phyloP scores from a whole-genome alignment of 306 rosid species.

The Sicyos edulis region DNA sequence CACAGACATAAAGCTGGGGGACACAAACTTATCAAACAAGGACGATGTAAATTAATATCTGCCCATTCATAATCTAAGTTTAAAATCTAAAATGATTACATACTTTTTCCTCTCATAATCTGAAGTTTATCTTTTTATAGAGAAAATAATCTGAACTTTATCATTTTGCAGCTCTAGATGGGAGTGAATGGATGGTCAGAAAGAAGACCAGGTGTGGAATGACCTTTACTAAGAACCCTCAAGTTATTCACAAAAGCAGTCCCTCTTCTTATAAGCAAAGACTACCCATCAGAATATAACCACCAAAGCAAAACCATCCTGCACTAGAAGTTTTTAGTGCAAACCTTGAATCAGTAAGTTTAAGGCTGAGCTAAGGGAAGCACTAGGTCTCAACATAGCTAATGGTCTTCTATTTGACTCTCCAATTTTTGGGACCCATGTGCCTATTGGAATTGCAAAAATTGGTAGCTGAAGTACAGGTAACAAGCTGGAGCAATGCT shows the following conservation, averaged over 20 bases:
- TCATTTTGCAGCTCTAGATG: too few species aligned
- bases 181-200: too few species aligned
- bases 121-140: background rate
- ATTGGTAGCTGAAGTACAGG: conserved; percentile 88
- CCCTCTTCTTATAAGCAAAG: background rate
- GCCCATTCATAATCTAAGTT: background rate
- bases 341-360: conserved; percentile 39
- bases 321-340: background rate
- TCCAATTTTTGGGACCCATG: conserved; percentile 97
- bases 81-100: background rate
- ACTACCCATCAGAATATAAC: background rate
- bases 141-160: too few species aligned
- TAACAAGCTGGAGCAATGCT: conserved; percentile 70
- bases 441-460: conserved; percentile 77
- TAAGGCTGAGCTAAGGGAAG: conserved; percentile 77
- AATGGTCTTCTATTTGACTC: conserved; percentile 67
- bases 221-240: background rate
- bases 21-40: background rate
- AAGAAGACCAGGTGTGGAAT: too few species aligned
- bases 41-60: background rate
- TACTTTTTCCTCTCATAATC: background rate
- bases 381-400: conserved; percentile 83
- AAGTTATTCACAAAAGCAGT: background rate
- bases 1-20: background rate
- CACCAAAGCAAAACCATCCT: conserved; percentile 7